These are phyloP conservation scores for Tremellales sp. DNA, from an alignment of 1,284 basidiomycete species.

Conservation along the genomic window DNA sequence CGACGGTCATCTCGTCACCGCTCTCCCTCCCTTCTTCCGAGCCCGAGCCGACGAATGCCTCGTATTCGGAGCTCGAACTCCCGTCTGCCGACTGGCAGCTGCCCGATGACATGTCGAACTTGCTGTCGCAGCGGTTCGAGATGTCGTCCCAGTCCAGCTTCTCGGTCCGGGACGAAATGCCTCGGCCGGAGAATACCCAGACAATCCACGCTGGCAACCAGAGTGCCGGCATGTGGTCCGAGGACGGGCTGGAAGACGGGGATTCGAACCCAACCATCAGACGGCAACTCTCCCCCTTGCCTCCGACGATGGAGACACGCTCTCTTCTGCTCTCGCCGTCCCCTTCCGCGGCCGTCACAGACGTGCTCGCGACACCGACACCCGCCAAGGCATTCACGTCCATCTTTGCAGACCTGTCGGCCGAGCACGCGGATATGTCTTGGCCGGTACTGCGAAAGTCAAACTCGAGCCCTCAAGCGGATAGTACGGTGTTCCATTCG, in stretches of 20 bases:
- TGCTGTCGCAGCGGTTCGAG: slow-evolving; percentile 24
- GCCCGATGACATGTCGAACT: slow-evolving; percentile 36
- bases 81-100: slow-evolving; percentile 21
- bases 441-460: slow-evolving; percentile 25
- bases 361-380: slow-evolving; percentile 7
- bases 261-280: slow-evolving; percentile 28
- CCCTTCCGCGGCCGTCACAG: neutral
- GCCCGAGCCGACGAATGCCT: slow-evolving; percentile 16
- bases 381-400: slow-evolving; percentile 18
- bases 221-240: neutral
- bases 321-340: neutral
- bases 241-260: slow-evolving; percentile 5
- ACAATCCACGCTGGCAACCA: neutral
- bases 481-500: too few species aligned
- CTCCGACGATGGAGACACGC: too few species aligned
- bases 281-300: slow-evolving; percentile 17
- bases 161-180: too few species aligned
- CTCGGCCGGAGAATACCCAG: neutral
- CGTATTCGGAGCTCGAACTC: slow-evolving; percentile 21
- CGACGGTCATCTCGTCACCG: slow-evolving; percentile 29
- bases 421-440: slow-evolving; percentile 35
- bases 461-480: too few species aligned
- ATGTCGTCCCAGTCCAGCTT: slow-evolving; percentile 2
- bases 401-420: slow-evolving; percentile 43
- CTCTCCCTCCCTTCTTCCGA: slow-evolving; percentile 19